Evolutionary conservation across 2,329 filamentous ascomycete genomes (phyloP).

Genomic region (Alternaria atra): DNA sequence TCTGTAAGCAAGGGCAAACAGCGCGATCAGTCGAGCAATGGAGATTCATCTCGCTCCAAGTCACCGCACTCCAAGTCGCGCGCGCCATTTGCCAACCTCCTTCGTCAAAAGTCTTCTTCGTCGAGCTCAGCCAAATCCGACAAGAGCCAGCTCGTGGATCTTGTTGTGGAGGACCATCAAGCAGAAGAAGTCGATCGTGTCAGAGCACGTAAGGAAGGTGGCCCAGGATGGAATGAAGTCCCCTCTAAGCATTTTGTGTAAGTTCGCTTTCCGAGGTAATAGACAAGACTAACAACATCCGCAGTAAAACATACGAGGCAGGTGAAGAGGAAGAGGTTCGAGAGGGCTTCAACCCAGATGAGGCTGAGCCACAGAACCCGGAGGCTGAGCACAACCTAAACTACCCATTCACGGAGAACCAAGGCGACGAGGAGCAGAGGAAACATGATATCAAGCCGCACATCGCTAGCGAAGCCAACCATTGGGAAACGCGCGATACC

Average conservation of each 20-base stretch:
- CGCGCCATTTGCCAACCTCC: constrained; percentile 49
- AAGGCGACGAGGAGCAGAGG: constrained; percentile 45
- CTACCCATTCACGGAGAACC: constrained; percentile 54
- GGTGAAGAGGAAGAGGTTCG: constrained; percentile 61
- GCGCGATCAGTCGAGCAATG: constrained; percentile 47
- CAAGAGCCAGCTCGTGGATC: constrained; percentile 70
- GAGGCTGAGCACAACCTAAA: constrained; percentile 57
- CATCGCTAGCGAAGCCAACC: constrained; percentile 54
- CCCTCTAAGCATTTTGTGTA: constrained; percentile 65
- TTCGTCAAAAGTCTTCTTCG: constrained; percentile 59
- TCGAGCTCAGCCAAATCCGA: constrained; percentile 62
- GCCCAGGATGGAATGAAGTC: constrained; percentile 67
- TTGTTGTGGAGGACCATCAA: constrained; percentile 70
- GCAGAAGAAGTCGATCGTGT: constrained; percentile 70
- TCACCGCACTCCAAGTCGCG: constrained; percentile 48
- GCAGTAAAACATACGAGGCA: constrained; percentile 59
- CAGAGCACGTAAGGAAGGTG: constrained; percentile 69
- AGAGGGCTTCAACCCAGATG: constrained; percentile 64
- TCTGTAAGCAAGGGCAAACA: constrained; percentile 56
- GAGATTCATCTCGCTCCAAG: constrained; percentile 45
- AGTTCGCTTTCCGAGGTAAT: constrained; percentile 32
- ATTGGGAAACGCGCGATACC: constrained; percentile 54
- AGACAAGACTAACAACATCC: constrained; percentile 10
- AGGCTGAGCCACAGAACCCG: constrained; percentile 53
- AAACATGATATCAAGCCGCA: constrained; percentile 47